Evolutionary conservation across 257 asterid species (phyloP), one percentile per base, ranked within the genome.

Genomic region (Ehretia macrophylla): DNA sequence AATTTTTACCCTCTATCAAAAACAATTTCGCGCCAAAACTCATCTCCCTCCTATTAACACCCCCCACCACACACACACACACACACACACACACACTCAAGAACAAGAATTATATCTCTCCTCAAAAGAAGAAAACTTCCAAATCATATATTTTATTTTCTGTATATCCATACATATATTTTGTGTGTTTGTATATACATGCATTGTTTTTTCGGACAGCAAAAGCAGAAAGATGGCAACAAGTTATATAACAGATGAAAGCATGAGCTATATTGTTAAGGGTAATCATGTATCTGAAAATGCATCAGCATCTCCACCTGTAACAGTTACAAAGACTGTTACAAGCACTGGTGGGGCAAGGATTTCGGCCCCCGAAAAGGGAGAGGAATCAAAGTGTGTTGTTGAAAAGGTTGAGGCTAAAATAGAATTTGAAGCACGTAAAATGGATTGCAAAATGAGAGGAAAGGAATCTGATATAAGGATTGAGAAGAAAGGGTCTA

Each of bases 321-420:
- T 47, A 0, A 18, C 68, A 0, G 77, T 78, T 65, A 66, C 62
- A 6, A 82, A 72, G 68, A 85, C 84, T 16, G 62, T 66, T 40
- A 88, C 88, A 13, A 65, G 86, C 56, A 80, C 79, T 0, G 96
- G 96, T 9, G 96, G 96, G 6, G 40, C 77, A 0, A 75, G 93
- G 59, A 69, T 88, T 61, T 75, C 84, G 8, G 45, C 69, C 23
- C 61, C 62, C 17, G 50, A 23, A 59, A 5, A 37, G 9, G 17
- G 4, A 16, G 65, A 51, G 17, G 68, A 48, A 1, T 58, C 46
- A 65, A 46, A 40, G 14, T 44, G 38, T 52, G 67, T 45, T 8
- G 44, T 45, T 20, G 75, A 70, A 2, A 45, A 32, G n/a, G 16
- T 10, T 42, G 47, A 42, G 47, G 16, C 16, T 2, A 42, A 4